Base-by-base conservation (phyloP, 345 rosid species). In the Theobroma cacao region DNA sequence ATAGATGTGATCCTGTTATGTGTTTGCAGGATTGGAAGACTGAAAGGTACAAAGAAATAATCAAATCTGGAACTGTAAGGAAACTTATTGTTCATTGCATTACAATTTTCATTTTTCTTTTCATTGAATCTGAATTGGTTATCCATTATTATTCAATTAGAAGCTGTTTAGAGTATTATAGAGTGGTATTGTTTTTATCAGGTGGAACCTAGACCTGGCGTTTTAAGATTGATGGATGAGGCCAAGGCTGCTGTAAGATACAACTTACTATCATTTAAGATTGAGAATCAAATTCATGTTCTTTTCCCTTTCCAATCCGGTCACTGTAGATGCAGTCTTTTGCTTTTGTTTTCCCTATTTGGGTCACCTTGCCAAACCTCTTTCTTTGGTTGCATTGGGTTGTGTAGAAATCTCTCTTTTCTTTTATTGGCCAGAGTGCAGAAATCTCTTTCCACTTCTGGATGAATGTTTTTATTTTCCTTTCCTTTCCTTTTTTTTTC, bases 141-240 rank as follows among this genome's bases (percentile, higher is more conserved):
- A 15, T 74, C 34, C 22, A 56, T 22, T 33, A 30, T 33, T 24
- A 45, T 61, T n/a, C 24, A 11, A 5, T 82, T 17, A 33, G 34
- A 56, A 45, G 15, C 34, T 72, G 1, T 24, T 59, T 0, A 69
- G 10, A 75, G 38, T 58, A 34, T 45, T 43, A 47, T 64, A 30
- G 78, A 34, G 26, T 48, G 75, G 75, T 66, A 31, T 5, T 48
- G 67, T 55, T 80, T 69, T 82, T 56, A 72, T 47, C 84, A 95
- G 99, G 99, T 93, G 85, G 80, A 91, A 82, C 91, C 99, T 64
- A 88, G 99, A 65, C 92, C 98, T 83, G 98, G 99, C 80, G 99
- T 93, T 68, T 47, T 93, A 84, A 87, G 93, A 79, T 82, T 95
- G 60, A 93, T 95, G 99, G 99, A 95, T 82, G 98, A 95, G 90